Base-by-base conservation (phyloP, 352 stramenopile genomes). In the Phytopythium montanum region DNA sequence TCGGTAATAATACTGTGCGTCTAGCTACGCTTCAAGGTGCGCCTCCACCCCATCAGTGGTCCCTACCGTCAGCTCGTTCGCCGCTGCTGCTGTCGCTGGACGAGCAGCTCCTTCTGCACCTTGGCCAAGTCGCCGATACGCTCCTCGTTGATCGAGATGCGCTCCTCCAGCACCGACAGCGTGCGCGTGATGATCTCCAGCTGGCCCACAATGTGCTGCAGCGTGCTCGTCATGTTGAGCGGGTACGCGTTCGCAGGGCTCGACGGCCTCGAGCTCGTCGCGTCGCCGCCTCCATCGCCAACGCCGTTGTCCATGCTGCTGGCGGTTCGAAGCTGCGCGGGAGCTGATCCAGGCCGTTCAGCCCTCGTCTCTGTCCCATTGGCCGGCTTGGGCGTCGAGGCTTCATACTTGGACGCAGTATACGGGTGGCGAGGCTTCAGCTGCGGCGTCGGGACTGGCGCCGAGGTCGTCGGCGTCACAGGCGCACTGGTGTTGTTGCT, bases 121-220 rank as follows among this genome's bases (percentile, higher is more conserved):
- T 66, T 75, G 7, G 72, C 65, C n/a, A 92, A 61, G 31, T 90
- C 76, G 23, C 69, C 60, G 50, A 93, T 89, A 10, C 81, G 79
- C 53, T 95, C 85, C 61, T 97, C 89, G 41, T 73, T 92, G 45
- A 93, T 79, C 12, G 80, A 91, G 25, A 97, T 79, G 31, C 89
- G 75, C 57, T 96, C 79, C 62, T 97, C 89, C 0, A 97, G 61
- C 21, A 95, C 75, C 6, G 72, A 82, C 7, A 97, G 69, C 33
- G 89, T 97, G 21, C 72, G 72, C 0, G 89, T 97, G 60, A 96
- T 83, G 62, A 95, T 92, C 63, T 96, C 88, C 28, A 97, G 63
- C 60, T 97, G 89, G 0, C 85, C 88, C 10, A 96, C 74, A 62
- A 97, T 95, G 62, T 97, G 89, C 54, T 97, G 83, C 38, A 96